phyloP scores from a whole-genome alignment of 2,329 filamentous ascomycete species.

The Pseudocercospora pini-densiflorae region DNA sequence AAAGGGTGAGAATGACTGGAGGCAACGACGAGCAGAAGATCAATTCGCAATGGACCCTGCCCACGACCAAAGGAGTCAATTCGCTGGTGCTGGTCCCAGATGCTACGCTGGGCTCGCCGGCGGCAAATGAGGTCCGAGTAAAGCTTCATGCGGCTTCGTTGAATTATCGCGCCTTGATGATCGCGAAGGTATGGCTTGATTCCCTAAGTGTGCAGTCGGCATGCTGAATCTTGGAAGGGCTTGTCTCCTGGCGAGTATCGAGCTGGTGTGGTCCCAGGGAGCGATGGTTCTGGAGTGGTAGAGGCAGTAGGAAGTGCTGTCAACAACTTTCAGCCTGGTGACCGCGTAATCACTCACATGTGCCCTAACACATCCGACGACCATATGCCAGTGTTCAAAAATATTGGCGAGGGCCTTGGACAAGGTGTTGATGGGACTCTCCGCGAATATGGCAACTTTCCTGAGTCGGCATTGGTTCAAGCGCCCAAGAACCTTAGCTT shows the following conservation, averaged over 20 bases:
- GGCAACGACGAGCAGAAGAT: not conserved
- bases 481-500: constrained; percentile 47
- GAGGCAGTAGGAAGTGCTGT: constrained; percentile 60
- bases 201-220: not conserved
- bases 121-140: constrained; percentile 26
- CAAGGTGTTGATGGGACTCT: constrained; percentile 62
- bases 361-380: constrained; percentile 11
- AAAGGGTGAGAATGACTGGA: not conserved
- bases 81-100: constrained; percentile 24
- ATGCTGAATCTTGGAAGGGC: constrained; percentile 12
- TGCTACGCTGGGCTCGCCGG: constrained; percentile 25
- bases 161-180: constrained; percentile 50
- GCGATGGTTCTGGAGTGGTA: constrained; percentile 40
- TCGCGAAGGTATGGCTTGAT: constrained; percentile 40
- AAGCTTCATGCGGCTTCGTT: constrained; percentile 46
- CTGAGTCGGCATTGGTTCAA: constrained; percentile 55
- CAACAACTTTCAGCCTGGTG: constrained; percentile 60
- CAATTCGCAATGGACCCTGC: constrained; percentile 11
- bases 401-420: constrained; percentile 21
- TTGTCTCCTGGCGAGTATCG: constrained; percentile 15
- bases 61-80: constrained; percentile 21
- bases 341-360: constrained; percentile 52
- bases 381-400: constrained; percentile 17
- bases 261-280: constrained; percentile 22
- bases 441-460: constrained; percentile 66